Percentiles rank a stretch among this genome's conserved stretches.
phyloP scores from a whole-genome alignment of 176 grass and related monocot genomes.

The Otatea glauca region DNA sequence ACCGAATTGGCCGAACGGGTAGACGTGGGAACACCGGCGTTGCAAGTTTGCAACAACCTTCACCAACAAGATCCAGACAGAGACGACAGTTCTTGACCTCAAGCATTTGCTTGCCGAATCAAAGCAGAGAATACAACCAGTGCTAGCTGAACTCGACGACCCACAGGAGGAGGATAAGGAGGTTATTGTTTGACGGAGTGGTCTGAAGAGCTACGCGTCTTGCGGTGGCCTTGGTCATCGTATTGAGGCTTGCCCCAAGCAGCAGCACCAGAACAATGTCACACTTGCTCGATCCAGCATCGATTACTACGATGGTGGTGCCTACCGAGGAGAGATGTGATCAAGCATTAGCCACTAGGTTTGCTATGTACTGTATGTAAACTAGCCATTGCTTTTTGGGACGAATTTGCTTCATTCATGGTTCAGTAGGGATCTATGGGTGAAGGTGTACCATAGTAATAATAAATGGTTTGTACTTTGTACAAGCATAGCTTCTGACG shows the following conservation, averaged over 20 bases:
- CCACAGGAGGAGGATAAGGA: slow-evolving; percentile 70
- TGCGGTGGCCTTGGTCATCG: slow-evolving; percentile 95
- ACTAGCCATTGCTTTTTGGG: not conserved
- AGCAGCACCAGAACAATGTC: slow-evolving; percentile 80
- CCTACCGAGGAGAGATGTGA: slow-evolving; percentile 54
- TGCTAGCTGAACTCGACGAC: slow-evolving; percentile 74
- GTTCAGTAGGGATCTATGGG: too few relatives aligned
- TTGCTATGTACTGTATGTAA: not conserved
- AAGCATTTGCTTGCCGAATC: slow-evolving; percentile 88
- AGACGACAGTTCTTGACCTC: slow-evolving; percentile 83
- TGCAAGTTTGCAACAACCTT: slow-evolving; percentile 92
- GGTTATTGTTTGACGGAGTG: slow-evolving; percentile 70
- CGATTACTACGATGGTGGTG: slow-evolving; percentile 81
- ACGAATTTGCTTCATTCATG: too few relatives aligned
- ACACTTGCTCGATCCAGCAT: slow-evolving; percentile 74
- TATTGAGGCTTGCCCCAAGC: slow-evolving; percentile 75
- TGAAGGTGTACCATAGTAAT: too few relatives aligned
- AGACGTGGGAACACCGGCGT: slow-evolving; percentile 84
- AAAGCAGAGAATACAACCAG: slow-evolving; percentile 83
- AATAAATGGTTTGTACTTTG: too few relatives aligned
- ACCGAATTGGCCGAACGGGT: slow-evolving; percentile 90
- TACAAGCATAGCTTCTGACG: too few relatives aligned
- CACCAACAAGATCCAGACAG: slow-evolving; percentile 89
- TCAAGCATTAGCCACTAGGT: too few relatives aligned
- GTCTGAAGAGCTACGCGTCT: slow-evolving; percentile 72